Evolutionary conservation across 192 early-diverging fungal genomes (phyloP), one percentile per base, ranked within the genome.

Genomic region (Podila clonocystis): DNA sequence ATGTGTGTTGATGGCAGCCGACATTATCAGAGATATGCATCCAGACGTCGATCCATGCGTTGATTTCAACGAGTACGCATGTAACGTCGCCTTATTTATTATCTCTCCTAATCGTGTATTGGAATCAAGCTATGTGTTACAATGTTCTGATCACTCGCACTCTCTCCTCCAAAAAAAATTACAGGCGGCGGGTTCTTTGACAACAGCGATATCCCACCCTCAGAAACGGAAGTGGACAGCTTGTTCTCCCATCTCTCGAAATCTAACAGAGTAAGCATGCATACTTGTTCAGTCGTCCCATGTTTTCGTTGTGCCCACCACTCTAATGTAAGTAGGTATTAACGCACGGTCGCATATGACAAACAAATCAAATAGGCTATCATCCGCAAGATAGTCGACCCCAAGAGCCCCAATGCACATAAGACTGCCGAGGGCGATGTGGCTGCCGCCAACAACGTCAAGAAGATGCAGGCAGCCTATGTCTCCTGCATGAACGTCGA

Each of bases 61-160:
- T 15, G 90, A 92, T 68, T 92, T 92, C 70, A 89, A 83, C 70
- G 74, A 87, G 63, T 92, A 82, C 70, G 73, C 82, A 34, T 89
- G 91, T 91, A 87, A 74, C 0, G 65, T 63, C 30, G 8, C 33
- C 48, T 50, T 20, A 50, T 22, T 5, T 36, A 19, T 15, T 1
- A 22, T 52, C n/a, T 36, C 15, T 15, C 29, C 31, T 9, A 5
- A 19, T 11, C 50, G 1, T 3, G 38, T 0, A 12, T 31, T 15
- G 49, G 8, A 20, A 30, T 55, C 13, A 3, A 67, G 26, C 5
- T 24, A 60, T 30, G 9, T 64, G 34, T 48, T 0, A 12, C 4
- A 45, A 45, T 6, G 33, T 33, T 33, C 33, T 33, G 33, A 24
- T 6, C 65, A 5, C 28, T 19, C 15, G 13, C 26, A n/a, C n/a